Evolutionary conservation across 345 rosid species (phyloP), one percentile per base, ranked within the genome.

Genomic region (Raphanus raphanistrum): DNA sequence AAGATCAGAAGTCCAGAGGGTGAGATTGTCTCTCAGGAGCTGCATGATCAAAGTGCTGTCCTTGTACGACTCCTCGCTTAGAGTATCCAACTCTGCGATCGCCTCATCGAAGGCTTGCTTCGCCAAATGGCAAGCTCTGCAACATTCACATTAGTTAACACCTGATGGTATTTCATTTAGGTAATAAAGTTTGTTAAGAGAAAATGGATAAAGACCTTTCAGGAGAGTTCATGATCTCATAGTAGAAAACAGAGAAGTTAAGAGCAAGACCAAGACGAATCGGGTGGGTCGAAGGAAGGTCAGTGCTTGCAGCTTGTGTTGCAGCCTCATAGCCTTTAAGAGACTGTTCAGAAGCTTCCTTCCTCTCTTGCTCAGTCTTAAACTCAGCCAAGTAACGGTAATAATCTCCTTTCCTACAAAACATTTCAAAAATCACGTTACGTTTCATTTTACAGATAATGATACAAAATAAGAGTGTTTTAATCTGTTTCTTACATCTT

Each of bases 11-110:
- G 99, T 95, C 99, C 98, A 95, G 59, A 95, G 93, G 21, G 99
- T 92, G 84, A 95, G 99, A 81, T 95, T 95, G 71, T 95, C 99
- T 89, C 98, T 91, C 59, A 95, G 83, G 72, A 95, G 93, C 89
- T 95, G 99, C 97, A 95, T 95, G 48, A 95, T 95, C 80, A 95
- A 86, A 61, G 99, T 95, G 87, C 99, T 95, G 79, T 95, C 99
- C 83, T 95, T 95, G 89, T 92, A 95, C 2, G 99, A 95, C 79
- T 95, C 98, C 86, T 92, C 98, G 50, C 94, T 95, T 71, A 95
- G 81, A 50, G 96, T 92, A 86, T 95, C 99, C 81, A 95, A 84
- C 83, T 92, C 99, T 0, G 99, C 92, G 76, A 95, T 95, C 10
- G 98, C 99, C 86, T 92, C 98, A 72, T 92, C 99, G 10, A 95